Conservation (phyloP, 306 rosid genomes). For the Castanea crenata region DNA sequence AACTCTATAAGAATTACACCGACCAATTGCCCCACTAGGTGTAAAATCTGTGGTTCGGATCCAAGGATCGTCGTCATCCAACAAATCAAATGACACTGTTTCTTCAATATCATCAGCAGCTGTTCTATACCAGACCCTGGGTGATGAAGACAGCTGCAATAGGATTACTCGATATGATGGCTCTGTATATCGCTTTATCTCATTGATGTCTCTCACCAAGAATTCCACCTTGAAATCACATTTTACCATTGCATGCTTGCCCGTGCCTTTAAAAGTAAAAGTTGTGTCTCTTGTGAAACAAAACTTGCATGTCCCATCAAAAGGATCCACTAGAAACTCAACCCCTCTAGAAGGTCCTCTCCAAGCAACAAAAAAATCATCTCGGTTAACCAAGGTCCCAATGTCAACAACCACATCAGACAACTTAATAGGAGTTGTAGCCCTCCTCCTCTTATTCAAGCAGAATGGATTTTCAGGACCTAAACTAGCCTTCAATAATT, state of each 20-base stretch:
- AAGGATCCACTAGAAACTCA: constrained; percentile 77
- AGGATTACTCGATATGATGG: constrained; percentile 45
- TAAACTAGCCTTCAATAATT: constrained; percentile 48
- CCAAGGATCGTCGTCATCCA: constrained; percentile 97
- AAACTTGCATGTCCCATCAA: constrained; percentile 65
- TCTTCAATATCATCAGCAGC: constrained; percentile 78
- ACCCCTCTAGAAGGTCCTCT: constrained; percentile 60
- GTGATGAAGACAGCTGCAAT: constrained; percentile 65
- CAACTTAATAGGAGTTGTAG: constrained; percentile 51
- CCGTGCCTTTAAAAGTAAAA: constrained; percentile 46
- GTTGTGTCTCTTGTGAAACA: constrained; percentile 66
- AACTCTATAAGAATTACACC: constrained; percentile 63
- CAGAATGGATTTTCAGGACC: constrained; percentile 61
- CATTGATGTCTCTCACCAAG: constrained; percentile 62
- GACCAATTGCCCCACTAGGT: constrained; percentile 80
- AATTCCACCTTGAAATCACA: constrained; percentile 82
- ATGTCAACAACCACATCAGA: constrained; percentile 68
- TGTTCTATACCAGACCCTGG: constrained; percentile 71
- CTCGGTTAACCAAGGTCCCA: constrained; percentile 53
- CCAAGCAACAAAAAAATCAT: constrained; percentile 63
- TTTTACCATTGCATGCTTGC: constrained; percentile 44
- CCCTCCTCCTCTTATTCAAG: constrained; percentile 65
- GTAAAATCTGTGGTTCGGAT: constrained; percentile 87
- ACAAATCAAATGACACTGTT: constrained; percentile 51
- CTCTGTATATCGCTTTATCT: constrained; percentile 48